phyloP scores from a whole-genome alignment of 192 early-diverging fungal species.

The Backusella tuberculispora region DNA sequence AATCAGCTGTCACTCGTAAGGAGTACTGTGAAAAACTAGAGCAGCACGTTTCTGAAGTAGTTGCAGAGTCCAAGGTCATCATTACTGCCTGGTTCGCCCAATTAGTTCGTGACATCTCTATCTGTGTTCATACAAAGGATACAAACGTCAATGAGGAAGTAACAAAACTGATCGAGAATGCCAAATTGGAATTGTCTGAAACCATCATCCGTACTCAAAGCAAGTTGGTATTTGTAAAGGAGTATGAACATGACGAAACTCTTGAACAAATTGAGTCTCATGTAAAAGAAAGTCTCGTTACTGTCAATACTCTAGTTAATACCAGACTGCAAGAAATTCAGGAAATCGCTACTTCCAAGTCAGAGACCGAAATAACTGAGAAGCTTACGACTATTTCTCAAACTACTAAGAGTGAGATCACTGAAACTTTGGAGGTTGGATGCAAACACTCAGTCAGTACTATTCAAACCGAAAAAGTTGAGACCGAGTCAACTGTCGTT shows the following conservation, averaged over 20 bases:
- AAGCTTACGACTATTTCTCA: conserved; percentile 10
- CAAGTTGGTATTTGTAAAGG: conserved; percentile 2
- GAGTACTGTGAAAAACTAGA: conserved; percentile 13
- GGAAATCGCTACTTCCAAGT: conserved; percentile 11
- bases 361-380: not conserved
- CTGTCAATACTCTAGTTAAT: not conserved
- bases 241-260: conserved; percentile 1
- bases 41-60: conserved; percentile 13
- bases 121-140: not conserved
- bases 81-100: conserved; percentile 24
- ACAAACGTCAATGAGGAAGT: conserved; percentile 21
- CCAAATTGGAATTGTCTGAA: not conserved
- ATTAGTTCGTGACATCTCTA: conserved; percentile 18
- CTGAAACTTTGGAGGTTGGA: not conserved
- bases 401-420: conserved; percentile 1
- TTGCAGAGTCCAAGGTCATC: conserved; percentile 18
- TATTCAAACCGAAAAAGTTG: conserved; percentile 2
- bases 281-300: not conserved
- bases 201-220: not conserved
- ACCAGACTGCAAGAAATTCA: conserved; percentile 16
- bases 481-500: conserved; percentile 10
- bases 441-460: conserved; percentile 1
- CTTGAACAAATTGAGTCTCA: conserved; percentile 4
- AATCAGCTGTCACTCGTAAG: conserved; percentile 10
- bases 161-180: conserved; percentile 1